These are phyloP conservation scores for Geotrichum cucujoidarum DNA, from an alignment of 1,139 yeast species.

Conservation along the genomic window DNA sequence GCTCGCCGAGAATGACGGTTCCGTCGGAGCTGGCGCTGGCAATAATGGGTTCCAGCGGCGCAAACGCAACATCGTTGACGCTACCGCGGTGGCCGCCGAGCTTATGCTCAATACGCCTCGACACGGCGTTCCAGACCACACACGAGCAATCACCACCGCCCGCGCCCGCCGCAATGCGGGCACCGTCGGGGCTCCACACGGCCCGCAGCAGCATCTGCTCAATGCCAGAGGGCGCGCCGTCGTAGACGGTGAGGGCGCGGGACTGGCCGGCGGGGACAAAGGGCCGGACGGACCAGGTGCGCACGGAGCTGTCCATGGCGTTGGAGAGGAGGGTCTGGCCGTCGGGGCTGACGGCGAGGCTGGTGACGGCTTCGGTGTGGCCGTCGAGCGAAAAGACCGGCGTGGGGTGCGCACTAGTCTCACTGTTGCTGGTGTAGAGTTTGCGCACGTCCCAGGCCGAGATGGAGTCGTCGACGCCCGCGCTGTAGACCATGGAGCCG, in stretches of 20 bases:
- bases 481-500: constrained; percentile 47
- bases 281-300: constrained; percentile 52
- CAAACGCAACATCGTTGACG: constrained; percentile 54
- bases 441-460: constrained; percentile 49
- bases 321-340: constrained; percentile 50
- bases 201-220: constrained; percentile 53
- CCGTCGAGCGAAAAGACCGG: constrained; percentile 43
- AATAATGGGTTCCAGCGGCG: constrained; percentile 27
- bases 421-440: constrained; percentile 27
- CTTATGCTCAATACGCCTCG: constrained; percentile 47
- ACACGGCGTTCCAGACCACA: constrained; percentile 57
- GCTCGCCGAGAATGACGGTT: constrained; percentile 29
- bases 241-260: constrained; percentile 46
- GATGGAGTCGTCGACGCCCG: constrained; percentile 66
- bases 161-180: constrained; percentile 53
- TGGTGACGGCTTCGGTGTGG: constrained; percentile 51
- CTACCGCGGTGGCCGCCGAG: constrained; percentile 58
- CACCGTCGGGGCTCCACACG: constrained; percentile 41
- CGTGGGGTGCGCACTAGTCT: not conserved
- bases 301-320: constrained; percentile 53
- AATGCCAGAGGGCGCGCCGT: constrained; percentile 55
- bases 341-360: constrained; percentile 47
- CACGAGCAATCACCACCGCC: constrained; percentile 48
- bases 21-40: constrained; percentile 31
- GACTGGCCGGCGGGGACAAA: constrained; percentile 36